Percentiles rank a stretch among this genome's conserved stretches.
Conservation (phyloP, 805 yeast genomes). For the Candida succiphila region DNA sequence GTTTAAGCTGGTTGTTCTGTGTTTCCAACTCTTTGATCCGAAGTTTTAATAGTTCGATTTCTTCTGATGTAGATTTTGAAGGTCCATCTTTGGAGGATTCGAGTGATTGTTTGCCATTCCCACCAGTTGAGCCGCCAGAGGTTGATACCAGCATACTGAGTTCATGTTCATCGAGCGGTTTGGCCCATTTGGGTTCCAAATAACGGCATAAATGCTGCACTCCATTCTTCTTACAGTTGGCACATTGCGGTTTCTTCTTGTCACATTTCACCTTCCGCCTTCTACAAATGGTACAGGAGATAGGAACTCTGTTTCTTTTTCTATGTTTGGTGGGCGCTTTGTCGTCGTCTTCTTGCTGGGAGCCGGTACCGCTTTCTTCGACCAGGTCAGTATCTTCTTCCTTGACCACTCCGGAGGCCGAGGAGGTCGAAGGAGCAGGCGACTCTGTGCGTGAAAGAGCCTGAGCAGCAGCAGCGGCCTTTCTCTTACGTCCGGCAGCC, state of each 20-base stretch:
- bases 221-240: slow-evolving; percentile 46
- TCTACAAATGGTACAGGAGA: slow-evolving; percentile 28
- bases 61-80: slow-evolving; percentile 7
- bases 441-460: no score
- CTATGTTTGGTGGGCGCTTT: slow-evolving; percentile 22
- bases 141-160: slow-evolving; percentile 9
- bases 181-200: slow-evolving; percentile 54
- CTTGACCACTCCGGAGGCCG: no score
- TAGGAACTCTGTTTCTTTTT: slow-evolving; percentile 28
- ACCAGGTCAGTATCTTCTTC: no score
- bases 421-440: no score
- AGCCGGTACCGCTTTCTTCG: no score
- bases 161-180: slow-evolving; percentile 26
- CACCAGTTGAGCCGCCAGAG: slow-evolving; percentile 6
- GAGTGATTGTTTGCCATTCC: neutral
- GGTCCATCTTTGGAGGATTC: slow-evolving; percentile 8
- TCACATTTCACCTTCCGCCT: slow-evolving; percentile 30
- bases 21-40: slow-evolving; percentile 20
- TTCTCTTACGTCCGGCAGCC: no score
- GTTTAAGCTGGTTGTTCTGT: slow-evolving; percentile 14
- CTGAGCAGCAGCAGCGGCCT: no score
- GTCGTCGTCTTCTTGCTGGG: no score
- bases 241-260: slow-evolving; percentile 43
- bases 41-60: slow-evolving; percentile 11
- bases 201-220: slow-evolving; percentile 49